Conservation (phyloP, 192 early-diverging fungal species). For the Lunasporangiospora selenospora region DNA sequence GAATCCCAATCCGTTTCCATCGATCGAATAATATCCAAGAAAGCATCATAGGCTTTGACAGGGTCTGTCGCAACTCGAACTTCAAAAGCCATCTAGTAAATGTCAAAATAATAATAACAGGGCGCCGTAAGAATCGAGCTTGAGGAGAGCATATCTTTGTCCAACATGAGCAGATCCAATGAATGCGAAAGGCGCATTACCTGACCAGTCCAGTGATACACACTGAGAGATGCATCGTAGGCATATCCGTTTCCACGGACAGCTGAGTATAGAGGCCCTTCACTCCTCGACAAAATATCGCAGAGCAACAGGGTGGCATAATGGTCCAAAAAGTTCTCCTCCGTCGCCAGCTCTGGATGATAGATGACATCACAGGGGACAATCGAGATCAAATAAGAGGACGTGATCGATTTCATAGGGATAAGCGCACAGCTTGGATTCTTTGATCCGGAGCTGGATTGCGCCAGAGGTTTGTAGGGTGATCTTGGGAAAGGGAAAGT, state of each 20-base stretch:
- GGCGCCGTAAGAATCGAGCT: no score
- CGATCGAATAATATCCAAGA: constrained; percentile 40
- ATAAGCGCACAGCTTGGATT: constrained; percentile 53
- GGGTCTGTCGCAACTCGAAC: constrained; percentile 38
- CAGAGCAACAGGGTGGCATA: constrained; percentile 66
- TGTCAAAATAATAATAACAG: no score
- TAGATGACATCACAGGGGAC: constrained; percentile 53
- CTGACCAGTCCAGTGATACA: constrained; percentile 64
- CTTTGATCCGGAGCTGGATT: background rate
- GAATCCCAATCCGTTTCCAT: constrained; percentile 45
- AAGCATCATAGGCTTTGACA: constrained; percentile 45
- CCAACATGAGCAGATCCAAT: no score
- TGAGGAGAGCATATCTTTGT: no score
- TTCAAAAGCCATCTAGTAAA: constrained; percentile 48
- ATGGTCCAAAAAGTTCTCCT: constrained; percentile 53
- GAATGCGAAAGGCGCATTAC: no score
- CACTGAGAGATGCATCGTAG: constrained; percentile 68
- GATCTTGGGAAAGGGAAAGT: constrained; percentile 54
- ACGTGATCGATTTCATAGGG: constrained; percentile 53
- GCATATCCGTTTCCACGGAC: constrained; percentile 80
- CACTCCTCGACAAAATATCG: constrained; percentile 72
- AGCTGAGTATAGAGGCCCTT: constrained; percentile 79
- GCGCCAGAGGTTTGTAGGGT: constrained; percentile 48
- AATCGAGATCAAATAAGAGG: constrained; percentile 49
- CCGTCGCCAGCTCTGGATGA: constrained; percentile 39